These are phyloP conservation scores for Rhizophagus prolifer DNA, from an alignment of 192 early-diverging fungal species.

Conservation along the genomic window DNA sequence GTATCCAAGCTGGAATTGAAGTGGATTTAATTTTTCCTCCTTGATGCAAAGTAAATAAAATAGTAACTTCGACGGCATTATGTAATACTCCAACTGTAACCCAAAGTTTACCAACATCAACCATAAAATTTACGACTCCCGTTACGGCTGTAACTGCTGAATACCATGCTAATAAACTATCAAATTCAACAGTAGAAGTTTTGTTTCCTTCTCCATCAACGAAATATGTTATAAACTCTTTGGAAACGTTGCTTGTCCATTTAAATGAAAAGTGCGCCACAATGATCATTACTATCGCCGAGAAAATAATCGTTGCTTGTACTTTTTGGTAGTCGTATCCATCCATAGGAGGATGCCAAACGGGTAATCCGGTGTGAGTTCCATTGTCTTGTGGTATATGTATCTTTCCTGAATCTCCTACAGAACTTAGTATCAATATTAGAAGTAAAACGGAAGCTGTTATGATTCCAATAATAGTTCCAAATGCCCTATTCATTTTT, in stretches of 20 bases:
- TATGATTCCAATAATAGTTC: no score
- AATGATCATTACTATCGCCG: not conserved
- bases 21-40: slow-evolving; percentile 33
- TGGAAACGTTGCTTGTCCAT: not conserved
- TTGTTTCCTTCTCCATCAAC: not conserved
- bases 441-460: no score
- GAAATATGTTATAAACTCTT: not conserved
- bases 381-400: not conserved
- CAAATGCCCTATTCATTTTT: no score
- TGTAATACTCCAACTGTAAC: slow-evolving; percentile 32
- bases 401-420: no score
- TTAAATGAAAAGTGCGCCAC: not conserved
- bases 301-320: not conserved
- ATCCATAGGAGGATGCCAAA: slow-evolving; percentile 12
- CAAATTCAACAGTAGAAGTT: slow-evolving; percentile 32
- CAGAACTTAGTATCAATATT: no score
- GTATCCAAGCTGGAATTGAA: slow-evolving; percentile 35
- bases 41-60: slow-evolving; percentile 37
- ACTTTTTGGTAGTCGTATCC: not conserved
- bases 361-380: not conserved
- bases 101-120: slow-evolving; percentile 46
- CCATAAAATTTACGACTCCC: slow-evolving; percentile 29
- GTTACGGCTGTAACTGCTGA: slow-evolving; percentile 31
- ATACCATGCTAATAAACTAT: slow-evolving; percentile 33
- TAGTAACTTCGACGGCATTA: slow-evolving; percentile 38